A percentile compares a stretch with the other conserved stretches of the same genome.
Conservation (phyloP, 176 grass and related monocot genomes). For the Lolium perenne region DNA sequence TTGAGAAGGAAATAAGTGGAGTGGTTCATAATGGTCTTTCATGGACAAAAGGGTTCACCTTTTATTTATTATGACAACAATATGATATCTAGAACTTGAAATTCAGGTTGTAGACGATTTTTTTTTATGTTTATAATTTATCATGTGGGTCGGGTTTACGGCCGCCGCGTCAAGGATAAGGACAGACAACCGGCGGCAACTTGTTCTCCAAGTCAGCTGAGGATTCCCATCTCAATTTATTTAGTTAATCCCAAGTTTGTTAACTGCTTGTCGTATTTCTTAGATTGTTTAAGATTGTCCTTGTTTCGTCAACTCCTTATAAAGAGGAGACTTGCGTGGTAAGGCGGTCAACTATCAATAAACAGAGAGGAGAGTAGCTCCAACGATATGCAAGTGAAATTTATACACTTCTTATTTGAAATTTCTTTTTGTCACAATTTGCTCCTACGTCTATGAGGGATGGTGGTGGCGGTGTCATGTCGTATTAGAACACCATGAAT, state of each 20-base stretch:
- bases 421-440: constrained; percentile 13
- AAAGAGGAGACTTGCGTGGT: background rate
- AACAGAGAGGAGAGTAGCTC: background rate
- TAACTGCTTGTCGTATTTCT: constrained; percentile 2
- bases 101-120: constrained; percentile 8
- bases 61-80: constrained; percentile 14
- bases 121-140: background rate
- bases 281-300: constrained; percentile 6
- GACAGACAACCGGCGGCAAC: background rate
- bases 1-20: constrained; percentile 8
- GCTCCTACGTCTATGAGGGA: background rate
- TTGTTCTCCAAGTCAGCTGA: constrained; percentile 13
- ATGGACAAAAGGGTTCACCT: background rate
- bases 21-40: background rate
- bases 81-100: constrained; percentile 20
- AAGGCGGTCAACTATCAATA: constrained; percentile 4
- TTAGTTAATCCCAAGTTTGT: constrained; percentile 11
- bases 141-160: background rate
- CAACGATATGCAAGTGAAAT: background rate
- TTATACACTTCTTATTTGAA: constrained; percentile 10
- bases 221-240: background rate
- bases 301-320: background rate
- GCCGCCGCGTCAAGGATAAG: background rate
- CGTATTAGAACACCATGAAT: background rate
- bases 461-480: background rate